These are phyloP conservation scores for Solanum pinnatisectum DNA, from an alignment of 257 asterid genomes.

Conservation along the genomic window DNA sequence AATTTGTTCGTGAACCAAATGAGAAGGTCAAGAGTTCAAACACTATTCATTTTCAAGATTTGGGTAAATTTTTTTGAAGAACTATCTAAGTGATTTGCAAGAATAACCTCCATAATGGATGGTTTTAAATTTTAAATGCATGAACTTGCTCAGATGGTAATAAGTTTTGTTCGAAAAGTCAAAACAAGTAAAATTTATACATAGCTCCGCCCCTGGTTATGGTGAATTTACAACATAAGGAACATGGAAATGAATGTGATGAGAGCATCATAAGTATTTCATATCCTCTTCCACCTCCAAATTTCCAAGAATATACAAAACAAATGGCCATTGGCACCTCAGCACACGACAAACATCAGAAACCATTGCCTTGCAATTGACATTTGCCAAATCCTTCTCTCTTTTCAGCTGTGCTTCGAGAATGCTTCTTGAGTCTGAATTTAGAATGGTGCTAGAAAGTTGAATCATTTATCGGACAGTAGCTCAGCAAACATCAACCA, in stretches of 20 bases:
- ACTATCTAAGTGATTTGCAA: neutral
- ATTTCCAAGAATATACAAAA: neutral
- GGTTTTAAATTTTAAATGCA: neutral
- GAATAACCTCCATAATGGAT: fast-evolving
- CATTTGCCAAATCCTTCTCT: neutral
- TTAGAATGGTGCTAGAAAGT: neutral
- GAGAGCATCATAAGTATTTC: neutral
- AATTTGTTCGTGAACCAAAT: too few relatives aligned
- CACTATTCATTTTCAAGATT: neutral
- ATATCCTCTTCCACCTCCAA: neutral
- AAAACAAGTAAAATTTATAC: neutral
- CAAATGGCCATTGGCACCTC: neutral
- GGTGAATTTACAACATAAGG: neutral
- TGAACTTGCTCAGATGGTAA: neutral
- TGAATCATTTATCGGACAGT: neutral
- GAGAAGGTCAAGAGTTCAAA: neutral
- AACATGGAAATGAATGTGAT: neutral
- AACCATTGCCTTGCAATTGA: neutral
- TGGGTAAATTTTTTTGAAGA: neutral
- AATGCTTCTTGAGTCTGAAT: neutral
- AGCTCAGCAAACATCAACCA: neutral
- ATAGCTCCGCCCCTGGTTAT: neutral
- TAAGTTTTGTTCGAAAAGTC: neutral
- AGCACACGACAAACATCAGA: neutral
- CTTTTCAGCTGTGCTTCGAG: neutral